Percentiles rank a stretch among this genome's conserved stretches.
These are phyloP conservation scores for Pyrenophora tritici-repentis DNA, from an alignment of 2,329 filamentous ascomycete species.

Conservation along the genomic window DNA sequence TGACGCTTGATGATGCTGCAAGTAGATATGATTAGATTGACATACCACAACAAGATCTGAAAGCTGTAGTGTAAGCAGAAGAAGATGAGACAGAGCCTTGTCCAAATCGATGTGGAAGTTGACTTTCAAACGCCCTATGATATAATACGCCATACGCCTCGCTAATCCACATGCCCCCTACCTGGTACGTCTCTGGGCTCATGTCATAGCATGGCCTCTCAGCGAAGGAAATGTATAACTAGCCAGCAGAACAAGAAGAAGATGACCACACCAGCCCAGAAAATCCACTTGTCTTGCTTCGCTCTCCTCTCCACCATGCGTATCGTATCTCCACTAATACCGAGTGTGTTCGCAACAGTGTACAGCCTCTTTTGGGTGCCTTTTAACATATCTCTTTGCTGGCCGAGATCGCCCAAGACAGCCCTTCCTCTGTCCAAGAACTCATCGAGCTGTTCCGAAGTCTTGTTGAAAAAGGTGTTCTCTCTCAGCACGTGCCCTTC, in stretches of 20 bases:
- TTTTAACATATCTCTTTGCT: slow-evolving; percentile 94
- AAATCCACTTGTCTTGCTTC: slow-evolving; percentile 97
- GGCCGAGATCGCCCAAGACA: slow-evolving; percentile 83
- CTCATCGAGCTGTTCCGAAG: slow-evolving; percentile 86
- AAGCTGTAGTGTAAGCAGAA: too few species aligned
- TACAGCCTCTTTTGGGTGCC: slow-evolving; percentile 90
- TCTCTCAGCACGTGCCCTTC: slow-evolving; percentile 87
- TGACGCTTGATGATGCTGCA: too few species aligned
- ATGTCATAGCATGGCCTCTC: background rate
- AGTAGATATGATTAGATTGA: too few species aligned
- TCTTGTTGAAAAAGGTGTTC: slow-evolving; percentile 82
- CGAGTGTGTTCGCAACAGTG: slow-evolving; percentile 89
- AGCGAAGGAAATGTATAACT: slow-evolving; percentile 79
- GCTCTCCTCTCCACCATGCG: slow-evolving; percentile 93
- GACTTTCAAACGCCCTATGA: too few species aligned
- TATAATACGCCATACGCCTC: too few species aligned
- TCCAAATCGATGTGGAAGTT: too few species aligned
- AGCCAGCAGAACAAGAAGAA: slow-evolving; percentile 94
- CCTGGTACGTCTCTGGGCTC: too few species aligned
- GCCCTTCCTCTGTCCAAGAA: slow-evolving; percentile 90
- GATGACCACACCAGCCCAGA: slow-evolving; percentile 80
- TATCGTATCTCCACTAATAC: slow-evolving; percentile 93
- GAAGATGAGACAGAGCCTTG: too few species aligned
- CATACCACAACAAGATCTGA: too few species aligned
- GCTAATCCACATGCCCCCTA: too few species aligned